Evolutionary conservation across 306 rosid species (phyloP).

Genomic region (Dalbergia cochinchinensis): DNA sequence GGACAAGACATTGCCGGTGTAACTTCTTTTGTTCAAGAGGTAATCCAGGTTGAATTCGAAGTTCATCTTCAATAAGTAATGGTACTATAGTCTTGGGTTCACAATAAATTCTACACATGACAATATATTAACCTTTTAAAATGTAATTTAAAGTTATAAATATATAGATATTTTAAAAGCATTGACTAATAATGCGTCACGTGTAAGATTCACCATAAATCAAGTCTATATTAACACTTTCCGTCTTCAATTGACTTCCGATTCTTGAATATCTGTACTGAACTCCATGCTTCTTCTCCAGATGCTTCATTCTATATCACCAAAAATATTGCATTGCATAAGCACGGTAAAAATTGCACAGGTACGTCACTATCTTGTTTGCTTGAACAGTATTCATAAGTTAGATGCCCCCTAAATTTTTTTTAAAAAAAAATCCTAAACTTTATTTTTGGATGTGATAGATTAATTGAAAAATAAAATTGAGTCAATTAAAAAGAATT

Average conservation of each 20-base stretch:
- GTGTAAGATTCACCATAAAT: too few species aligned
- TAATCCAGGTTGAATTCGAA: slow-evolving; percentile 45
- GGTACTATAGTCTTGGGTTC: too few species aligned
- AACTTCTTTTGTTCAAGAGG: slow-evolving; percentile 75
- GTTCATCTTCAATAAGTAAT: slow-evolving; percentile 25
- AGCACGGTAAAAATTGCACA: slow-evolving; percentile 87
- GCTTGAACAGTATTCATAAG: slow-evolving; percentile 35
- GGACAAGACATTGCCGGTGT: slow-evolving; percentile 51
- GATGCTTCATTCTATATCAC: slow-evolving; percentile 71
- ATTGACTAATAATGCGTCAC: too few species aligned
- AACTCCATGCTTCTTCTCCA: slow-evolving; percentile 46
- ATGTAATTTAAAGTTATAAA: too few species aligned
- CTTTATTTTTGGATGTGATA: background rate
- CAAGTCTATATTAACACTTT: too few species aligned
- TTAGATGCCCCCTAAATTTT: background rate
- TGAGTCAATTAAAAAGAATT: too few species aligned
- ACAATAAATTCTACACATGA: too few species aligned
- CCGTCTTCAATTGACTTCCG: slow-evolving; percentile 28
- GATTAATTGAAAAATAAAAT: too few species aligned
- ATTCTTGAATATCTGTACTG: slow-evolving; percentile 38
- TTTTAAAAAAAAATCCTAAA: background rate
- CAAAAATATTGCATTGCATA: slow-evolving; percentile 73
- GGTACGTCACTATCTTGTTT: slow-evolving; percentile 59
- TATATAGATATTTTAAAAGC: too few species aligned
- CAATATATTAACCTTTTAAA: too few species aligned